Evolutionary conservation across 164 flowering plant genomes (phyloP), one percentile per base, ranked within the genome.

Genomic region (Dillenia suffruticosa): DNA sequence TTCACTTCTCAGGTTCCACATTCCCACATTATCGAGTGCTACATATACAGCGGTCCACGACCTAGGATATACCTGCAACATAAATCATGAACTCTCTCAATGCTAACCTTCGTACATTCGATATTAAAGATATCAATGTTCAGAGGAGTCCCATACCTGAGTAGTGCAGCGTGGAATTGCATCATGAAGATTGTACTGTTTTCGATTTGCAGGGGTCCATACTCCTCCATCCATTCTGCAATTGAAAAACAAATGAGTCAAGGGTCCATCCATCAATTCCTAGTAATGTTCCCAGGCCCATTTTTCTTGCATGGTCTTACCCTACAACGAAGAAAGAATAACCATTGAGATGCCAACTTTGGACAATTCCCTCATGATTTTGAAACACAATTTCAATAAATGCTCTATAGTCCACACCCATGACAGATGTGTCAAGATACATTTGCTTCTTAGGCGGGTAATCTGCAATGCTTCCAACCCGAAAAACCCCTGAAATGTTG

Each of bases 1-100:
- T 71, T 92, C 84, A 5, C 73, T 58, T 62, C 97, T 83, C 64
- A 92, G 13, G 64, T 92, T 91, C 97, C 97, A 91, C 97, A 88
- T 91, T 9, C 97, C 97, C 12, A 81, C 85, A 51, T 91, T 91
- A 62, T 91, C 97, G 0, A 91, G 80, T 55, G 87, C 67, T 4
- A 91, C 54, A 44, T 85, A 91, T 0, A 88, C 68, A 1, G 97
- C 87, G 0, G 96, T 85, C 97, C 97, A 91, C 45, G 96, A 82
- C 54, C 55, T 77, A n/a, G 97, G 96, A 64, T 89, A 92, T 8
- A 92, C 97, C 97, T 92, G 83, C 62, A 76, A 60, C 9, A 52
- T 14, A 54, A 46, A 9, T n/a, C 6, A 19, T 40, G 54, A 19
- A 5, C 6, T 32, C 40, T 26, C 40, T 32, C 40, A 32, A 32